Evolutionary conservation across 257 asterid genomes (phyloP).

Genomic region (Solanum chiquidenum): DNA sequence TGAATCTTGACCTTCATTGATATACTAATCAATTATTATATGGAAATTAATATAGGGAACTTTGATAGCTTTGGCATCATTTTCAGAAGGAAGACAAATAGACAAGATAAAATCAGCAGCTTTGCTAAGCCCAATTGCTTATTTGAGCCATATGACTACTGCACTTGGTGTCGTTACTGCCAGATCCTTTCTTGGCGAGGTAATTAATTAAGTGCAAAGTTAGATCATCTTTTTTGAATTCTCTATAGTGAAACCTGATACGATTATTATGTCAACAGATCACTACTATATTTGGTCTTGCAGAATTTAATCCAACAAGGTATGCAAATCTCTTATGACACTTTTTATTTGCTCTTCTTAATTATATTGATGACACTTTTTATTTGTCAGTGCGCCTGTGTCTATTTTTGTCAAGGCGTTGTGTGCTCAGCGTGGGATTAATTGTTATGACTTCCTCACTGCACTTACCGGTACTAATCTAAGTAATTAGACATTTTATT

Average conservation of each 20-base stretch:
- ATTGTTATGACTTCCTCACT: conserved; percentile 53
- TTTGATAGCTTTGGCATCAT: conserved; percentile 66
- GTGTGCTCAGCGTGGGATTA: conserved; percentile 36
- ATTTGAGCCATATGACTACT: conserved; percentile 71
- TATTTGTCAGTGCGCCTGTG: conserved; percentile 24
- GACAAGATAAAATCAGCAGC: conserved; percentile 79
- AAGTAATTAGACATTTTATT: background rate
- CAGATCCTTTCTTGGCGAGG: conserved; percentile 67
- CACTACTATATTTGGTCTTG: conserved; percentile 48
- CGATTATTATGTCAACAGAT: conserved; percentile 23
- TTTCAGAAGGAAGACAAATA: conserved; percentile 50
- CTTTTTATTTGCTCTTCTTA: background rate
- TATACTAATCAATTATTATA: background rate
- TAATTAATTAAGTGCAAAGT: background rate
- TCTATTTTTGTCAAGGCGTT: conserved; percentile 24
- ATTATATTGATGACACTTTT: background rate
- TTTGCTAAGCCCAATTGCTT: conserved; percentile 74
- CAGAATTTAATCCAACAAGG: conserved; percentile 80
- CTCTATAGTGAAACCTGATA: background rate
- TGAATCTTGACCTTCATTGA: background rate
- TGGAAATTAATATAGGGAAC: conserved; percentile 45
- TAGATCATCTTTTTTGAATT: background rate
- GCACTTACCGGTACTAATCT: conserved; percentile 49
- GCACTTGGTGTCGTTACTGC: conserved; percentile 49
- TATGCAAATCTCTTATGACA: background rate